These are phyloP conservation scores for Sclerotinia nivalis DNA, from an alignment of 2,329 filamentous ascomycete genomes.

Conservation along the genomic window DNA sequence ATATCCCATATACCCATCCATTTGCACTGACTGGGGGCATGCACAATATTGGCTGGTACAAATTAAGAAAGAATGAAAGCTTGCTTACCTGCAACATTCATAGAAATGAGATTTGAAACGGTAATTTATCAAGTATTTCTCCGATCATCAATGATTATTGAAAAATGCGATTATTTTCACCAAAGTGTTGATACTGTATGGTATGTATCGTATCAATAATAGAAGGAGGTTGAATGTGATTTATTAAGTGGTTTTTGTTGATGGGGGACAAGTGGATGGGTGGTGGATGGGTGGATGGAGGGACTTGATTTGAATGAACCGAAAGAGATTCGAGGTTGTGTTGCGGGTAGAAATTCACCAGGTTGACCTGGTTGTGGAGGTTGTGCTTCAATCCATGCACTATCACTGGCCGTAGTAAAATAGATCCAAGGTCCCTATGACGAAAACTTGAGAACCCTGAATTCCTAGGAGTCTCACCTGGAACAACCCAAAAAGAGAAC, in stretches of 20 bases:
- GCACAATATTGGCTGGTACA: slow-evolving; percentile 9
- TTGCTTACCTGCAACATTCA: slow-evolving; percentile 43
- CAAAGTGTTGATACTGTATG: not conserved
- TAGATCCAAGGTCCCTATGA: no score
- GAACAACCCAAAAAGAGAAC: no score
- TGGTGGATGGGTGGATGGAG: not conserved
- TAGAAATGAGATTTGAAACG: slow-evolving; percentile 23
- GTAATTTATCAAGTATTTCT: not conserved
- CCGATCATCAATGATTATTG: not conserved
- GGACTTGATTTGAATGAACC: not conserved
- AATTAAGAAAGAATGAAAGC: slow-evolving; percentile 26
- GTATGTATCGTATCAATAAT: not conserved
- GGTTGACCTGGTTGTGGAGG: no score
- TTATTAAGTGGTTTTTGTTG: not conserved
- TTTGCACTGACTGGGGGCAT: not conserved
- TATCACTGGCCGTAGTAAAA: no score
- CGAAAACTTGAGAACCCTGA: no score
- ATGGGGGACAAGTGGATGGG: not conserved
- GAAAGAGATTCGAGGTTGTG: not conserved
- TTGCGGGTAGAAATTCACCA: no score
- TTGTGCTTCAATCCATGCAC: no score
- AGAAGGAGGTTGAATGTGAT: not conserved
- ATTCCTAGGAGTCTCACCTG: no score
- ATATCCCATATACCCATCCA: not conserved
- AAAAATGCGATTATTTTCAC: no score